Conservation (phyloP, 208 protist genomes). For the Pavlovales sp. region DNA sequence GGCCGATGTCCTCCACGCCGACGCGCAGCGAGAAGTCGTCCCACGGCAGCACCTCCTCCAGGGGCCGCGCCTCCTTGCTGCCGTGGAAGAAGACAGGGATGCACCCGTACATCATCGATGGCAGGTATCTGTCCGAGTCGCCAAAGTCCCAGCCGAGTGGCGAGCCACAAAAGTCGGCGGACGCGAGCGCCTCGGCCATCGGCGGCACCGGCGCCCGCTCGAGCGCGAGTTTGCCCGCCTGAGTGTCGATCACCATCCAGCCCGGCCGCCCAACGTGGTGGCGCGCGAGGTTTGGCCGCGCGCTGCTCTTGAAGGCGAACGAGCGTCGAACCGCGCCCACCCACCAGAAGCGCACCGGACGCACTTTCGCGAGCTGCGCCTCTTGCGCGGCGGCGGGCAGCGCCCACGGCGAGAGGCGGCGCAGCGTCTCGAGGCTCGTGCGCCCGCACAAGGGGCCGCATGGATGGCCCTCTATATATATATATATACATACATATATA, state of each 20-base stretch:
- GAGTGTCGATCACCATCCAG: neutral
- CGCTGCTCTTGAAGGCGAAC: neutral
- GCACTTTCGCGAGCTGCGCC: too few species aligned
- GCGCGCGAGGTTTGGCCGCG: neutral
- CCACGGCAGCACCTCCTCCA: neutral
- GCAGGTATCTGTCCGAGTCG: constrained; percentile 5
- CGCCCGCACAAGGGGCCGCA: constrained; percentile 23
- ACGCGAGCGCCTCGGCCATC: neutral
- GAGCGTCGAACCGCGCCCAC: neutral
- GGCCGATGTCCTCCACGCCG: neutral
- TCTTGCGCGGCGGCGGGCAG: neutral
- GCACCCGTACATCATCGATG: neutral
- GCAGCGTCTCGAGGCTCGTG: neutral
- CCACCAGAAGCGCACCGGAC: neutral
- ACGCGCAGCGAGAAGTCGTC: neutral
- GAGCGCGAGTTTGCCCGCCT: neutral
- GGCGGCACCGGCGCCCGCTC: too few species aligned
- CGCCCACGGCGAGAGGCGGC: neutral
- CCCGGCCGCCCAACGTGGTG: neutral
- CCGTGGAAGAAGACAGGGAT: constrained; percentile 6
- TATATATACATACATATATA: too few species aligned
- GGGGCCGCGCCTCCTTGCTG: neutral
- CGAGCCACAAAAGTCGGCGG: neutral
- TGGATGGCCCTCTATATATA: neutral
- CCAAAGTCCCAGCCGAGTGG: constrained; percentile 14